Evolutionary conservation across 495 filamentous ascomycete species (phyloP), one percentile per base, ranked within the genome.

Genomic region (Aspergillus indologenus): DNA sequence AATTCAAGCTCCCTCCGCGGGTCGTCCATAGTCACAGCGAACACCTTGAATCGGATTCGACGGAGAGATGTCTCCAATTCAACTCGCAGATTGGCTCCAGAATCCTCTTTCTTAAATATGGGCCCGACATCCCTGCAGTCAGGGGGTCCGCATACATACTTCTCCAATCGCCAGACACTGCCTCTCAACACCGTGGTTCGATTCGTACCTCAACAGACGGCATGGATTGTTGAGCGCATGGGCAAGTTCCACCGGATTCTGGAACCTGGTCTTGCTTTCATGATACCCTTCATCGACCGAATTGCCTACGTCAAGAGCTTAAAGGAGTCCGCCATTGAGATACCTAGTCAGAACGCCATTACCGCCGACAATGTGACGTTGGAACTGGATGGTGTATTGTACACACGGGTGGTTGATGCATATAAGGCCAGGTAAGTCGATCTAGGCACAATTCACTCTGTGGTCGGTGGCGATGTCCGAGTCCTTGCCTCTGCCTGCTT

Each of bases 161-260:
- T 87, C 70, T 82, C 86, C 62, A 83, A 82, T 65, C 81, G 82
- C 40, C 72, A 80, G 49, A 71, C 81, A 17, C 79, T 96, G 23
- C 94, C 94, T 21, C 88, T 92, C 56, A 98, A 98, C 76, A 98
- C 95, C 22, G 81, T 98, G 63, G 82, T 98, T 61, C 91, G 92
- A 56, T 98, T 98, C 78, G 95, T 98, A 24, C 94, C 95, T 11
- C 95, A 98, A 74, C 94, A 98, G 78, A 96, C 93, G 56, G 95
- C 94, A 78, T 98, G 95, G 95, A 91, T 98, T 58, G 94, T 98
- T 43, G 95, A 98, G 77, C 90, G 94, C 61, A 98, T 98, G 94
- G 94, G 94, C 50, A 93, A 92, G 70, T 98, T 94, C 79, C 84
- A 90, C 75, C 82, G 91, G 22, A 97, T 98, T 62, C 75, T 98